Evolutionary conservation across 1,139 yeast species (phyloP), one percentile per base, ranked within the genome.

Genomic region (Suhomyces ambrosiae): DNA sequence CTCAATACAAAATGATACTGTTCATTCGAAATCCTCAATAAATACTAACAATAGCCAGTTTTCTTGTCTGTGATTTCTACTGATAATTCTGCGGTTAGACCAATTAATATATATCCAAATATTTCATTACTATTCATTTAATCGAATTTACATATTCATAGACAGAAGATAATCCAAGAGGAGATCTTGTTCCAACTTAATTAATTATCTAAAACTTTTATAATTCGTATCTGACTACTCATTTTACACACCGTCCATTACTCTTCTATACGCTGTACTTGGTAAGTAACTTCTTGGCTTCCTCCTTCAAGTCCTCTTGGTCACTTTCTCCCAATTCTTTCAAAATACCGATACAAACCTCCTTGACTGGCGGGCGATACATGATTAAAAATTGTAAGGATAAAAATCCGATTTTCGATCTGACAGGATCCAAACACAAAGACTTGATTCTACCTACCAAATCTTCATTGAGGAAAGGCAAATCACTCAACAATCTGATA

Each of bases 321-420:
- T 69, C 73, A 33, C 69, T 60, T 12, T 67, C 64, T 31, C 76
- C 67, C 49, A 90, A 62, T 16, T 80, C 80, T 42, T 72, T 71
- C 33, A 89, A 67, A 7, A 89, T 70, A n/a, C 71, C 76, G 24
- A 88, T 59, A 54, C 96, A 86, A 16, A 71, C 71, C 2, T 66
- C 65, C 45, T 82, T 79, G 19, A 81, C 76, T 3, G 98, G 97
- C 0, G 97, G 97, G 48, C 96, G 75, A 56, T 87, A 86, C 90
- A 88, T 86, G 42, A 89, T 78, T 48, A 94, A 65, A 55, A 85
- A 90, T 47, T 86, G 86, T 39, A 89, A 64, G 1, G 94, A 79
- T 47, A 86, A 83, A 50, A 86, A 82, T 1, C 97, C 98, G 15
- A 92, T 68, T 38, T 81, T 74, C 23, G 80, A 72, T 58, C 97